phyloP scores from a whole-genome alignment of 2,329 filamentous ascomycete genomes.

The Cercospora zeae-maydis region DNA sequence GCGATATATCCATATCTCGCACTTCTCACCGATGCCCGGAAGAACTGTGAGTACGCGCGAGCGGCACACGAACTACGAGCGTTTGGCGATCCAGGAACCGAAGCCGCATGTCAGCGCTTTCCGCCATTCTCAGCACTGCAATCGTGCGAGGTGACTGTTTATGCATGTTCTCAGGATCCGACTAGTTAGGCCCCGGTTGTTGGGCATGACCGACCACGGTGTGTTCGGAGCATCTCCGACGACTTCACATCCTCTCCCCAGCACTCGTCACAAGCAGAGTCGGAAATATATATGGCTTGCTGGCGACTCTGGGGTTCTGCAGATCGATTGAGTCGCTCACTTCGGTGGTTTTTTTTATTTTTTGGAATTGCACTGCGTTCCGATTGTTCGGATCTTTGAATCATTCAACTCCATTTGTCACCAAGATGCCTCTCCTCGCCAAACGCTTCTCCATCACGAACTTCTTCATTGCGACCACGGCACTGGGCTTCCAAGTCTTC shows the following conservation, averaged over 20 bases:
- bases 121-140: background rate
- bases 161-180: background rate
- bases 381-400: background rate
- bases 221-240: conserved; percentile 11
- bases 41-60: background rate
- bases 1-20: background rate
- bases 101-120: background rate
- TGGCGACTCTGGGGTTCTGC: background rate
- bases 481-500: conserved; percentile 27
- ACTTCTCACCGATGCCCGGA: conserved; percentile 6
- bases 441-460: conserved; percentile 27
- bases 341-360: background rate
- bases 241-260: background rate
- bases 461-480: conserved; percentile 26
- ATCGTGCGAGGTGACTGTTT: background rate
- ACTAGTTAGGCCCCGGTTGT: background rate
- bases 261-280: background rate
- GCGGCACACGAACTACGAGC: background rate
- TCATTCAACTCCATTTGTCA: background rate
- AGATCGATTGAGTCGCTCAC: background rate
- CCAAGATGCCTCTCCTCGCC: conserved; percentile 23
- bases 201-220: background rate
- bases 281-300: background rate
- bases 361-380: background rate
- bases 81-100: background rate